A percentile compares a stretch with the other conserved stretches of the same genome.
These are phyloP conservation scores for Mycena alexandri DNA, from an alignment of 768 basidiomycete species.

Conservation along the genomic window DNA sequence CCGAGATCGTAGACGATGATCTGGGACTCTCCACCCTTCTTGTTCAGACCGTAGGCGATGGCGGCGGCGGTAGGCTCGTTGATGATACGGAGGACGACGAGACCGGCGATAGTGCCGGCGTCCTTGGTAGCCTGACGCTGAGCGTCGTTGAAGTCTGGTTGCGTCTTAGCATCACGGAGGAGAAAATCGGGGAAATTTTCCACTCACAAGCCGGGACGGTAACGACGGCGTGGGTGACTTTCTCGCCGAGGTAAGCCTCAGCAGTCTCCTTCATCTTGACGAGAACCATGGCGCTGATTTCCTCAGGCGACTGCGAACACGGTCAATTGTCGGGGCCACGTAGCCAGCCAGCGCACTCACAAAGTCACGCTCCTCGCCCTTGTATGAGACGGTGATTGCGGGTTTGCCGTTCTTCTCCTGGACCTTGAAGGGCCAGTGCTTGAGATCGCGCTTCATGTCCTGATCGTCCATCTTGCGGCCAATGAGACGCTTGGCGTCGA, in stretches of 20 bases:
- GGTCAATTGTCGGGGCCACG: slow-evolving; percentile 6
- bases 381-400: slow-evolving; percentile 80
- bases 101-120: slow-evolving; percentile 94
- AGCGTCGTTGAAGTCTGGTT: slow-evolving; percentile 94
- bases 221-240: slow-evolving; percentile 97
- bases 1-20: slow-evolving; percentile 99
- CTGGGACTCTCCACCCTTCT: slow-evolving; percentile 93
- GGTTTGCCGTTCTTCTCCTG: slow-evolving; percentile 87
- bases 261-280: slow-evolving; percentile 99
- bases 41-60: slow-evolving; percentile 98
- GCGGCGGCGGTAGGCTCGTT: slow-evolving; percentile 98
- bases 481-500: slow-evolving; percentile 96
- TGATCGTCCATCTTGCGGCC: slow-evolving; percentile 87
- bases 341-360: slow-evolving; percentile 58
- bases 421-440: slow-evolving; percentile 93
- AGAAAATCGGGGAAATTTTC: neutral
- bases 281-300: slow-evolving; percentile 96
- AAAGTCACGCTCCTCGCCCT: slow-evolving; percentile 84
- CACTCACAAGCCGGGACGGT: slow-evolving; percentile 93
- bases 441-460: slow-evolving; percentile 85
- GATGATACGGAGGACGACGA: slow-evolving; percentile 96
- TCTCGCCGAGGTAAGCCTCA: slow-evolving; percentile 95
- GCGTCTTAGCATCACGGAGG: slow-evolving; percentile 31
- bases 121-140: slow-evolving; percentile 99
- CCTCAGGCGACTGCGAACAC: slow-evolving; percentile 84